Percentiles rank a stretch among this genome's conserved stretches.
Conservation (phyloP, 768 basidiomycete species). For the Boletus vinaceobasis region DNA sequence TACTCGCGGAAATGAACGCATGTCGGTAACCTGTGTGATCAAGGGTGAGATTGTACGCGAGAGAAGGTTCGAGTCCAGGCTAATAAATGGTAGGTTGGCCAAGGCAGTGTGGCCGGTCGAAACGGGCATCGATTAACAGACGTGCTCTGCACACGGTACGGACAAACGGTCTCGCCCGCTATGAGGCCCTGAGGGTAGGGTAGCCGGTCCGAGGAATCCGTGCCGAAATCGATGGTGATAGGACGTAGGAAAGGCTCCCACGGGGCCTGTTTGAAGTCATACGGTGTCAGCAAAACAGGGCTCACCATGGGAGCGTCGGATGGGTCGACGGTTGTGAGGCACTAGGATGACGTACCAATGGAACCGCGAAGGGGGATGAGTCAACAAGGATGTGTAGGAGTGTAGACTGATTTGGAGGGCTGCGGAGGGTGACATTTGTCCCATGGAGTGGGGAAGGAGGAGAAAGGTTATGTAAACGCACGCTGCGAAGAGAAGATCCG, state of each 20-base stretch:
- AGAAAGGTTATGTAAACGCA: too few relatives aligned
- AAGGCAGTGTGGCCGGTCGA: background rate
- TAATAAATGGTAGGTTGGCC: background rate
- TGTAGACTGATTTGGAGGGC: background rate
- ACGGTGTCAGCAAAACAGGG: background rate
- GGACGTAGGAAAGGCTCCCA: constrained; percentile 1
- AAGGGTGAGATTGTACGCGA: constrained; percentile 14
- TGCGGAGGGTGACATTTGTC: background rate
- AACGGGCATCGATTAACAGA: constrained; percentile 4
- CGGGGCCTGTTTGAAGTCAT: background rate
- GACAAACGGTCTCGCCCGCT: background rate
- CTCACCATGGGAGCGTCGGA: background rate
- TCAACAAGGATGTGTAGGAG: too few relatives aligned
- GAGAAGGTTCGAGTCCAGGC: background rate
- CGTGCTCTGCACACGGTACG: background rate
- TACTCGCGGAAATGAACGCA: constrained; percentile 23
- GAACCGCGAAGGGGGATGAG: background rate
- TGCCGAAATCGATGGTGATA: background rate
- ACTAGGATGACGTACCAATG: background rate
- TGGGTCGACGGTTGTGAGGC: background rate
- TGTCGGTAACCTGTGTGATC: constrained; percentile 11
- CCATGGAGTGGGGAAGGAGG: background rate
- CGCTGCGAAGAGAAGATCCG: background rate
- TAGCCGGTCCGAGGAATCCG: constrained; percentile 4
- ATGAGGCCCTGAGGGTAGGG: background rate